phyloP scores from a whole-genome alignment of 805 yeast species.

The Kregervanrija fluxuum region DNA sequence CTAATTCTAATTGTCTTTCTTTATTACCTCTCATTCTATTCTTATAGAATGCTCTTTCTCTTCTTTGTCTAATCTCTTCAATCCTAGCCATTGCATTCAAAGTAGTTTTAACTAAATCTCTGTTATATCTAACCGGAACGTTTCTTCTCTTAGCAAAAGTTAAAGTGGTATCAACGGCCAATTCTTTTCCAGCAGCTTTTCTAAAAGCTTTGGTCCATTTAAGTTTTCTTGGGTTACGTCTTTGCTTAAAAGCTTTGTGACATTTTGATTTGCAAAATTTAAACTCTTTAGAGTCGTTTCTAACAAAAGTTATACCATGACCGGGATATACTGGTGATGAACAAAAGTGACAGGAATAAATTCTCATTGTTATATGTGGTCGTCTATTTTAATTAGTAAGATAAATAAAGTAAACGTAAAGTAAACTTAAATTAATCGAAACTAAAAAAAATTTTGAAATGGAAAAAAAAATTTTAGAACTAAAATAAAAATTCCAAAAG shows the following conservation, averaged over 20 bases:
- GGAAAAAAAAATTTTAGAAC: neutral
- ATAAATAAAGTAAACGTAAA: neutral
- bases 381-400: neutral
- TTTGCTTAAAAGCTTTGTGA: slow-evolving; percentile 94
- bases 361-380: slow-evolving; percentile 49
- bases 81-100: slow-evolving; percentile 92
- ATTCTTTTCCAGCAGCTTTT: slow-evolving; percentile 97
- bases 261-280: slow-evolving; percentile 97
- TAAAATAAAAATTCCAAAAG: too few species aligned
- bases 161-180: slow-evolving; percentile 94
- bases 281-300: slow-evolving; percentile 97
- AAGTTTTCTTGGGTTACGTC: slow-evolving; percentile 96
- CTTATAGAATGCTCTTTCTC: slow-evolving; percentile 98
- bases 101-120: slow-evolving; percentile 92
- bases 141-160: slow-evolving; percentile 97
- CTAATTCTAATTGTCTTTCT: slow-evolving; percentile 77
- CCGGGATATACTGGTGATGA: slow-evolving; percentile 94
- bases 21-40: slow-evolving; percentile 98
- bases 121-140: slow-evolving; percentile 94
- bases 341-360: slow-evolving; percentile 91
- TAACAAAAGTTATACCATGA: slow-evolving; percentile 94
- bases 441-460: neutral
- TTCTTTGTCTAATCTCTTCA: slow-evolving; percentile 90
- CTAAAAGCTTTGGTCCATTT: slow-evolving; percentile 99
- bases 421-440: neutral